Evolutionary conservation across 2,329 filamentous ascomycete species (phyloP).

Genomic region (Fusarium mexicanum): DNA sequence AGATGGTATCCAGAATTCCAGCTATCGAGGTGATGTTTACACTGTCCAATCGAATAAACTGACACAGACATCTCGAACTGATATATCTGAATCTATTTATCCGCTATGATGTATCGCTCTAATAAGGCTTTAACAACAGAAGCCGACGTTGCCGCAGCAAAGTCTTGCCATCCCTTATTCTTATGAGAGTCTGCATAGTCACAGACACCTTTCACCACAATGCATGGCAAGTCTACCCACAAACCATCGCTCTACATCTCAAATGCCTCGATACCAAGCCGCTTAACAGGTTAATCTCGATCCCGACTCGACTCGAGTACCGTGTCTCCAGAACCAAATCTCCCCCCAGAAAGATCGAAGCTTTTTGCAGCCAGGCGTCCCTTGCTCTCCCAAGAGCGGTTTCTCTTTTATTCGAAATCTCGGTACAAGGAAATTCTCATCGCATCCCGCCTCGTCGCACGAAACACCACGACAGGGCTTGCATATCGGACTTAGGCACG

Average conservation of each 20-base stretch:
- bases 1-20: accelerated
- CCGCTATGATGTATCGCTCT: background rate
- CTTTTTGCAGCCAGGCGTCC: too few relatives aligned
- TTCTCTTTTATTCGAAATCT: background rate
- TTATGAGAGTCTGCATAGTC: constrained; percentile 10
- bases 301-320: accelerated
- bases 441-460: background rate
- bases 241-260: constrained; percentile 49
- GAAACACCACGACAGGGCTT: background rate
- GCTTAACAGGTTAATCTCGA: background rate
- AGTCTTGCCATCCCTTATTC: background rate
- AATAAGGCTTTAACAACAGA: background rate
- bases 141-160: background rate
- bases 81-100: background rate
- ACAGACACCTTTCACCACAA: constrained; percentile 46
- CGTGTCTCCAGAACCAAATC: background rate
- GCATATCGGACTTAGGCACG: background rate
- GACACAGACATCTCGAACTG: background rate
- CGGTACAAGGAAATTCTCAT: accelerated
- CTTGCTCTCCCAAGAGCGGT: too few relatives aligned
- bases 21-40: accelerated
- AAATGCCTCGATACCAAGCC: background rate
- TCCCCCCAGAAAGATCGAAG: background rate
- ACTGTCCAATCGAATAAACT: too few relatives aligned
- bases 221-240: constrained; percentile 46